Conservation (phyloP, 306 rosid species). For the Corylus avellana region DNA sequence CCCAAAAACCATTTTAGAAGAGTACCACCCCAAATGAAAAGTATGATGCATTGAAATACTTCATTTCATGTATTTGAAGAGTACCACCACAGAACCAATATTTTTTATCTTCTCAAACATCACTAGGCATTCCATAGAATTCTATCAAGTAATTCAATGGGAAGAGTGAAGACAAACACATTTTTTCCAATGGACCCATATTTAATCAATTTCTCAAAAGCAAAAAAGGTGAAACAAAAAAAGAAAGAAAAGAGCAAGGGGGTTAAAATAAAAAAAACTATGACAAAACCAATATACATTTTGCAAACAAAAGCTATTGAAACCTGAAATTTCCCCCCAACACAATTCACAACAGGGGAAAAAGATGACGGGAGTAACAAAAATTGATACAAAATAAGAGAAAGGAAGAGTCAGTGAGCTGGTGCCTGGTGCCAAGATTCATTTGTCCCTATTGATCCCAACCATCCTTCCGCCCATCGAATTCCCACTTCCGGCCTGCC, state of each 20-base stretch:
- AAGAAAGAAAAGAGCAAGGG: constrained; percentile 9
- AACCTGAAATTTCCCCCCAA: constrained; percentile 41
- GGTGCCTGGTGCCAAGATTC: constrained; percentile 27
- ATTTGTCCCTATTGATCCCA: constrained; percentile 79
- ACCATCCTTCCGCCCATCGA: constrained; percentile 76
- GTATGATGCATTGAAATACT: background rate
- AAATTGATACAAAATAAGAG: constrained; percentile 35
- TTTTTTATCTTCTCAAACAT: too few species aligned
- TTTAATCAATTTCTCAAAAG: constrained; percentile 16
- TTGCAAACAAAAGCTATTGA: constrained; percentile 44
- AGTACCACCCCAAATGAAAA: background rate
- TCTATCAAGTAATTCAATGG: background rate
- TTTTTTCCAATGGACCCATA: background rate
- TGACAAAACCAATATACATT: constrained; percentile 60
- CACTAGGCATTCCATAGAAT: background rate
- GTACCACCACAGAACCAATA: too few species aligned
- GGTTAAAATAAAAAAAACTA: constrained; percentile 19
- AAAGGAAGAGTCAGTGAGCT: constrained; percentile 29
- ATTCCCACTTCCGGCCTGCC: constrained; percentile 65
- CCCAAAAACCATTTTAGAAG: too few species aligned
- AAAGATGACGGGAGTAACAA: constrained; percentile 24
- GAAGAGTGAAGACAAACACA: background rate
- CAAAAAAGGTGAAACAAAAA: too few species aligned
- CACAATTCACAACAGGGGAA: constrained; percentile 51
- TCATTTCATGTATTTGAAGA: background rate